Evolutionary conservation across 192 early-diverging fungal genomes (phyloP).

Genomic region (Rhizoclosmatium globosum): DNA sequence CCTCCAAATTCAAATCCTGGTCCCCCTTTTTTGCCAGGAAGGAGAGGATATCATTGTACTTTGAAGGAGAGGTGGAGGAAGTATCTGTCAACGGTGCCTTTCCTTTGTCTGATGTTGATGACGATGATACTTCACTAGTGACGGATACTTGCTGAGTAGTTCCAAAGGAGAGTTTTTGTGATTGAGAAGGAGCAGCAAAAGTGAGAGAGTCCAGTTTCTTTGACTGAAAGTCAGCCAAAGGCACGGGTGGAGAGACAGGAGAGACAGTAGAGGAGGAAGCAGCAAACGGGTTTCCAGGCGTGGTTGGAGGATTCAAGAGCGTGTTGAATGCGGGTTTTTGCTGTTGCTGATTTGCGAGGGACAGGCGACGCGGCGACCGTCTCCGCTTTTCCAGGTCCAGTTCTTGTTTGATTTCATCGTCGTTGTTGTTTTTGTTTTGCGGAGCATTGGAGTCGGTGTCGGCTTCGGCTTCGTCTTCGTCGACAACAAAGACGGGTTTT

Average conservation of each 20-base stretch:
- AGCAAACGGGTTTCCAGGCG: no score
- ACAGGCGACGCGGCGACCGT: neutral
- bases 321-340: neutral
- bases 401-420: neutral
- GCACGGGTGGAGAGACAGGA: neutral
- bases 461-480: neutral
- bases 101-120: neutral
- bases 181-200: neutral
- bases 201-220: neutral
- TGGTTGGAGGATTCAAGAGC: no score
- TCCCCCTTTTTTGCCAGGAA: slow-evolving; percentile 25
- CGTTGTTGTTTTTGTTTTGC: neutral
- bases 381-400: no score
- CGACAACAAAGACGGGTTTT: neutral
- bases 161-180: neutral
- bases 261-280: no score
- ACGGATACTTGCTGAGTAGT: neutral
- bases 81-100: neutral
- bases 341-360: neutral
- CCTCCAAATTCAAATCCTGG: neutral
- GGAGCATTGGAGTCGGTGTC: neutral
- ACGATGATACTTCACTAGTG: neutral
- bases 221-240: neutral
- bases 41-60: slow-evolving; percentile 30
- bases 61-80: slow-evolving; percentile 2